Percentiles rank a stretch among this genome's conserved stretches.
Conservation (phyloP, 1,284 basidiomycete species). For the Veloboletus limbatus region DNA sequence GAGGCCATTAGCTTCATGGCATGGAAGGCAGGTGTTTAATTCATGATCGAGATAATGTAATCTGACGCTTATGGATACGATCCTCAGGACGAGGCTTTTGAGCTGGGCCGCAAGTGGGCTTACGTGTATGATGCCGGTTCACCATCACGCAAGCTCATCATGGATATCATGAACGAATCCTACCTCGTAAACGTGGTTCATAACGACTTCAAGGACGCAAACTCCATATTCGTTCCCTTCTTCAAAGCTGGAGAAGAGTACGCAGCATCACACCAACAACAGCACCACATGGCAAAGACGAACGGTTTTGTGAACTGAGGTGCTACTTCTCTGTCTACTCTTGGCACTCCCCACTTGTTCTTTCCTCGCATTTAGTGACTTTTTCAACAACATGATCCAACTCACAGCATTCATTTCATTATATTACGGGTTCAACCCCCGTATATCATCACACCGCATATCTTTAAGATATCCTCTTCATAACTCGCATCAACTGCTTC, state of each 20-base stretch:
- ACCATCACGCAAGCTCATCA: conserved; percentile 74
- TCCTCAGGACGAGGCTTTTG: conserved; percentile 91
- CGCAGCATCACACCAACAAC: conserved; percentile 38
- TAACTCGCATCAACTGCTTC: conserved; percentile 45
- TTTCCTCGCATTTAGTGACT: conserved; percentile 3
- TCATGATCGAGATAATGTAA: neutral
- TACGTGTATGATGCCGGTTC: conserved; percentile 82
- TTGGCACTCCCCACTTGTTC: too few relatives aligned
- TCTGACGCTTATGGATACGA: conserved; percentile 1
- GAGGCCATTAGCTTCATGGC: conserved; percentile 97
- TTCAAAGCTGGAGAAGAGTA: conserved; percentile 67
- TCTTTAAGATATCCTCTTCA: conserved; percentile 23
- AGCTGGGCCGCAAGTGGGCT: conserved; percentile 94
- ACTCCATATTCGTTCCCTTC: conserved; percentile 89
- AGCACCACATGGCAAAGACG: conserved; percentile 17
- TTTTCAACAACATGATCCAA: conserved; percentile 20
- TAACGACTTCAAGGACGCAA: conserved; percentile 87
- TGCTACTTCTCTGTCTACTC: neutral
- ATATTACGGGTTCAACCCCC: conserved; percentile 75
- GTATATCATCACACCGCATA: conserved; percentile 24
- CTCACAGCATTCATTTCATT: conserved; percentile 26
- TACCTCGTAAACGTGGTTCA: conserved; percentile 97
- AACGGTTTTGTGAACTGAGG: conserved; percentile 34
- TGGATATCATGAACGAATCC: conserved; percentile 74
- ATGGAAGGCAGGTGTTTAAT: conserved; percentile 69